These are phyloP conservation scores for Cystobasidium tubakii DNA, from an alignment of 768 basidiomycete species.

Conservation along the genomic window DNA sequence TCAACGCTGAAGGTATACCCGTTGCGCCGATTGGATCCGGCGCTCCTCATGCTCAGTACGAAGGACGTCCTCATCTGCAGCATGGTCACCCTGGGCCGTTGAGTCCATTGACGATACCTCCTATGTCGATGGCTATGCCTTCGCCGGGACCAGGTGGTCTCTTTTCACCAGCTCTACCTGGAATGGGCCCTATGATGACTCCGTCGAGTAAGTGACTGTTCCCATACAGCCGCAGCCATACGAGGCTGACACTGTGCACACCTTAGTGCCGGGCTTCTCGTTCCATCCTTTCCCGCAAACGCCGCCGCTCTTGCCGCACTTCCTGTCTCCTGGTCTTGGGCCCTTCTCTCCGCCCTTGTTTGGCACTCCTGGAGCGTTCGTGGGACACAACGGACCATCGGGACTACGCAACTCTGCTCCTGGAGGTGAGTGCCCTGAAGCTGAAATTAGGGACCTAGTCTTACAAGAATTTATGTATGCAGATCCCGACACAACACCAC, in stretches of 20 bases:
- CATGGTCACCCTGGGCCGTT: conserved; percentile 1
- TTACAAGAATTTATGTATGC: not conserved
- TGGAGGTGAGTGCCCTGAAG: not conserved
- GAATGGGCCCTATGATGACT: conserved; percentile 47
- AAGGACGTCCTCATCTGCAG: not conserved
- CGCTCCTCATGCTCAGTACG: conserved; percentile 2
- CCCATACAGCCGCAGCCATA: too few species aligned
- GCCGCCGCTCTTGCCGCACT: conserved; percentile 51
- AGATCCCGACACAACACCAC: conserved; percentile 13
- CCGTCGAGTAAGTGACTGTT: conserved; percentile 46
- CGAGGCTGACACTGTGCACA: too few species aligned
- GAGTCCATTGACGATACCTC: conserved; percentile 26
- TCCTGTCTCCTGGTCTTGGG: conserved; percentile 59
- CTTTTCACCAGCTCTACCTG: conserved; percentile 24
- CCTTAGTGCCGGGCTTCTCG: conserved; percentile 93
- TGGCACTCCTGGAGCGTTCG: conserved; percentile 2
- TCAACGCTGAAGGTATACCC: conserved; percentile 15
- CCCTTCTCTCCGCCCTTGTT: conserved; percentile 42
- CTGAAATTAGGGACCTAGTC: not conserved
- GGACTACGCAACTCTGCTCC: conserved; percentile 31
- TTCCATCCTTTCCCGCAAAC: conserved; percentile 59
- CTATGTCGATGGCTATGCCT: conserved; percentile 16
- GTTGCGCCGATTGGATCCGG: conserved; percentile 31
- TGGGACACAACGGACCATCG: conserved; percentile 30
- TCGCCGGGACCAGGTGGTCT: conserved; percentile 23